Conservation (phyloP, 257 asterid genomes). For the Solanum neorickii region DNA sequence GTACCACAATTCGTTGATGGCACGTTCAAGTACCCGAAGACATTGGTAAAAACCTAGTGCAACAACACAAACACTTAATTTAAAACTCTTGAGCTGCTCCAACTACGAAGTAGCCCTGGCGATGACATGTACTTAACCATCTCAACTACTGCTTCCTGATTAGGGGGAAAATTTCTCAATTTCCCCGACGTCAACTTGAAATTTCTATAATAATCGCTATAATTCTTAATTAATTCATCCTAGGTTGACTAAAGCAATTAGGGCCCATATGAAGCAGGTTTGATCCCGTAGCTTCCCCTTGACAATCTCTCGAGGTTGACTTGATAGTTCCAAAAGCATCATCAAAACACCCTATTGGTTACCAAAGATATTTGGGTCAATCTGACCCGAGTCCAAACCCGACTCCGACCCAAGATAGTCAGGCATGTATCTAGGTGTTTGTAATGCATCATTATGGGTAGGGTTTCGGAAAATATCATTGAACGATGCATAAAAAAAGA, state of each 20-base stretch:
- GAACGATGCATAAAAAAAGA: no score
- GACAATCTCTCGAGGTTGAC: neutral
- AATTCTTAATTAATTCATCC: neutral
- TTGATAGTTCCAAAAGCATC: neutral
- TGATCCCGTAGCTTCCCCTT: conserved; percentile 6
- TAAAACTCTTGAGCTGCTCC: conserved; percentile 35
- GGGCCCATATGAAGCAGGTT: conserved; percentile 5
- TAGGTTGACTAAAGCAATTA: neutral
- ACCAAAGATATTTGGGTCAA: no score
- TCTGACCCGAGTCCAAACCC: no score
- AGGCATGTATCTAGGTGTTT: no score
- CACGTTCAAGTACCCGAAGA: conserved; percentile 34
- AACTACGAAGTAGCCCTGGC: conserved; percentile 20
- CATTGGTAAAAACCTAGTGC: conserved; percentile 35
- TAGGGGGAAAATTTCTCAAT: conserved; percentile 22
- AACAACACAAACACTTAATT: conserved; percentile 20
- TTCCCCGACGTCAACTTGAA: conserved; percentile 42
- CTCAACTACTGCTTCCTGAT: conserved; percentile 6
- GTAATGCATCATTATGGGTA: no score
- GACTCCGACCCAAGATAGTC: no score
- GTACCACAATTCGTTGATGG: conserved; percentile 37
- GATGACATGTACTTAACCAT: neutral
- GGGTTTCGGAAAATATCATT: no score
- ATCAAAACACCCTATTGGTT: no score
- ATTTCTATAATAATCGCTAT: conserved; percentile 7